Evolutionary conservation across 805 yeast species (phyloP), one percentile per base, ranked within the genome.

Genomic region (Aciculoconidium aculeatum): DNA sequence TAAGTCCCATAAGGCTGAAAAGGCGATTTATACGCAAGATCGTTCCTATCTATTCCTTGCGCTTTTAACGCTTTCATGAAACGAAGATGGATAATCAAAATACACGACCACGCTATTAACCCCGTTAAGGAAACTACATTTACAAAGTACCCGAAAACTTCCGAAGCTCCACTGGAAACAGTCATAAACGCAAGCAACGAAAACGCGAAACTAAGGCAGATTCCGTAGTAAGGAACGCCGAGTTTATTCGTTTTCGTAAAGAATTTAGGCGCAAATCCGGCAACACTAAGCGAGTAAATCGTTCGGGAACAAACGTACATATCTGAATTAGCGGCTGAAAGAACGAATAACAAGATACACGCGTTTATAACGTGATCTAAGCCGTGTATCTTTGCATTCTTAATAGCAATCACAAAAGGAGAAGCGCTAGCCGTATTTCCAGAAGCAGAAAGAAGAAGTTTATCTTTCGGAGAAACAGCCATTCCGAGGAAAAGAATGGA

Each of bases 361-460:
- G 79, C 90, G 52, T 86, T 86, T 47, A 86, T 65, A 27, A 86
- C 68, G 42, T 79, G 81, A 21, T 87, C 87, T 38, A 85, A 60
- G 1, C 75, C 88, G 6, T 51, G 45, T 38, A 84, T 82, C 11
- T 66, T 54, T 11, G 86, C 82, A 41, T 70, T 71, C 38, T 70
- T 70, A 46, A 84, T 78, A 27, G 94, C 95, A 47, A 83, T 77
- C 30, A 83, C 88, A 46, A 83, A 84, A 21, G 95, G 94, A 10
- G 92, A 80, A 12, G 90, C 87, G 22, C 80, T 69, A 3, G 88
- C 86, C 23, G 67, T 60, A 23, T 65, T 63, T 28, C 75, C 67
- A 11, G 74, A 67, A 10, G 77, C 76, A 31, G 53, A 47, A 41
- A 71, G 55, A 37, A 80, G 62, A 27, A 55, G 41, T 21, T 70